Base-by-base conservation (phyloP, 768 basidiomycete species). In the Serendipita sp. region DNA sequence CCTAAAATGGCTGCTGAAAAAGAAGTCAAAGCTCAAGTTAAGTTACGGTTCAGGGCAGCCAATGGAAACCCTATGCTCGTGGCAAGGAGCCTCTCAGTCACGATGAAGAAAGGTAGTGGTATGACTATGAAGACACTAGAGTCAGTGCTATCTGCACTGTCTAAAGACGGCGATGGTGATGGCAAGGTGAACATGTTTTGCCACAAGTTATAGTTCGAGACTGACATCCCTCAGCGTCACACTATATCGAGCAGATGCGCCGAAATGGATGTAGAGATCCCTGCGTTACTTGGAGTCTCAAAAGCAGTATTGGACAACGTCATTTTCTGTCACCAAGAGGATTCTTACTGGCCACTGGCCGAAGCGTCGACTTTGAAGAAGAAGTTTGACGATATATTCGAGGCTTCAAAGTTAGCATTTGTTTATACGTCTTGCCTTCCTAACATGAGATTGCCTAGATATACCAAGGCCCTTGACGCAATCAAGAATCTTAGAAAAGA, bases 1-100 rank as follows among this genome's bases (percentile, higher is more conserved):
- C 96, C 96, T 1, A 96, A 96, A 79, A 95, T 99, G 84, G 96
- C 96, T 4, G 94, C 95, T 71, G 93, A 97, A 79, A 95, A 94
- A 72, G 95, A 98, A 72, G 95, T 99, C 69, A 97, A 95, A 75
- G 96, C 96, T 1, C 94, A 97, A 75, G 96, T 99, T 68, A 93
- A 92, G 73, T 77, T 99, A 43, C 83, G 95, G 23, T 99, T 99
- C 74, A 78, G 81, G 71, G 89, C 94, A 63, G 88, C 90, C 13
- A 93, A 93, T 69, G 83, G 87, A n/a, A 81, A 81, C 29, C 80
- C 87, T 16, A 98, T 98, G 93, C 77, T 92, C 44, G 93, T 86
- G 62, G 85, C 87, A 52, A 82, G 96, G 62, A 94, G 94, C 69
- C 73, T 99, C 67, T 91, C 90, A 64, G 94, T 99, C 6, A 89